Conservation (phyloP, 495 filamentous ascomycete species). For the Jackrogersella multiformis region DNA sequence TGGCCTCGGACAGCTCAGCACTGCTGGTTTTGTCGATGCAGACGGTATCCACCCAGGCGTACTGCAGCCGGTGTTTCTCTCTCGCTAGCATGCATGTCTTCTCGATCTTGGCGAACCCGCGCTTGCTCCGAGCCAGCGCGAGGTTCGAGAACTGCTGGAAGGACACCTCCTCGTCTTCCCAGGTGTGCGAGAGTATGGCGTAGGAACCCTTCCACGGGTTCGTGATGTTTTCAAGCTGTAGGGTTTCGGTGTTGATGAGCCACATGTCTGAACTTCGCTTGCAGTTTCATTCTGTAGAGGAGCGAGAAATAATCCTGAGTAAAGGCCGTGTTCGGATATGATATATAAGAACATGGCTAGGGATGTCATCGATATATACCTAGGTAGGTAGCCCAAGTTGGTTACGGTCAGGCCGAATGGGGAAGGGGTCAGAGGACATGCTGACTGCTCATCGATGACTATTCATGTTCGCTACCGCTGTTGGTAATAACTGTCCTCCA, state of each 20-base stretch:
- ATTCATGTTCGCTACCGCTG: background rate
- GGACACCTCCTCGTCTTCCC: constrained; percentile 49
- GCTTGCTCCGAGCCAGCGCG: constrained; percentile 12
- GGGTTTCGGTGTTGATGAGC: constrained; percentile 43
- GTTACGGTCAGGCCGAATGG: background rate
- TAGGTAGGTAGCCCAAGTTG: background rate
- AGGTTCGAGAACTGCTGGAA: constrained; percentile 44
- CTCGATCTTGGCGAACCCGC: constrained; percentile 43
- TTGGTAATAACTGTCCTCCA: background rate
- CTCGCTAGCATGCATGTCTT: constrained; percentile 22
- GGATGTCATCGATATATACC: background rate
- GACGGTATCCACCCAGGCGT: constrained; percentile 46
- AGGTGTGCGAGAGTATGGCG: constrained; percentile 53
- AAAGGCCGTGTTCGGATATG: background rate
- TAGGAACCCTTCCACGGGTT: constrained; percentile 28
- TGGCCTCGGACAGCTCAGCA: constrained; percentile 38
- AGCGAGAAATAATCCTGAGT: background rate
- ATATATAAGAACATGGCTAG: background rate
- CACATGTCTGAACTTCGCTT: constrained; percentile 34
- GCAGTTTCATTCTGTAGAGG: background rate
- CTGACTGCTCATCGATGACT: background rate
- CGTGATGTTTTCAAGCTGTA: constrained; percentile 40
- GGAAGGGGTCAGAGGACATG: background rate
- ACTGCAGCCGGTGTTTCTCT: constrained; percentile 15
- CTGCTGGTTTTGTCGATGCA: constrained; percentile 50